Conservation (phyloP, 2,329 filamentous ascomycete species). For the Cladosporium velox region DNA sequence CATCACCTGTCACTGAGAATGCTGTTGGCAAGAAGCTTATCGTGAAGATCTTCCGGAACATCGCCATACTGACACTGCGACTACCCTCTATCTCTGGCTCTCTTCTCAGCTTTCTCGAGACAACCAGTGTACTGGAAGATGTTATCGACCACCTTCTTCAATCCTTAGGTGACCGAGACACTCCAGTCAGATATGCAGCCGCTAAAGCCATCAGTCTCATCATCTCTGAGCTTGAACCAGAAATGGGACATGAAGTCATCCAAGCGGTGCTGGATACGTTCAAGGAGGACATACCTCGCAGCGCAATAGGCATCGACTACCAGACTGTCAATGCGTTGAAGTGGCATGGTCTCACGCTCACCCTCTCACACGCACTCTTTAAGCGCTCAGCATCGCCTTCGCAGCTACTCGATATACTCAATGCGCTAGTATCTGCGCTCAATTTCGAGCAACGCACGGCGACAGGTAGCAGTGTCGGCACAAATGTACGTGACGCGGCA, state of each 20-base stretch:
- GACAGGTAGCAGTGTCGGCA: slow-evolving; percentile 80
- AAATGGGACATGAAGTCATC: slow-evolving; percentile 84
- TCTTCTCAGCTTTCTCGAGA: slow-evolving; percentile 37
- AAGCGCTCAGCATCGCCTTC: slow-evolving; percentile 73
- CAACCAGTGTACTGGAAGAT: slow-evolving; percentile 62
- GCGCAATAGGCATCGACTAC: slow-evolving; percentile 57
- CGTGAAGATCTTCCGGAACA: slow-evolving; percentile 80
- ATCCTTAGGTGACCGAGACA: slow-evolving; percentile 80
- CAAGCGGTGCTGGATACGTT: slow-evolving; percentile 76
- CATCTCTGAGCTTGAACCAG: slow-evolving; percentile 73
- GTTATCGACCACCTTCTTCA: slow-evolving; percentile 81
- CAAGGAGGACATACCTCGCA: slow-evolving; percentile 61
- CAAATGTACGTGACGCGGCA: slow-evolving; percentile 90
- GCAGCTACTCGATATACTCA: slow-evolving; percentile 72
- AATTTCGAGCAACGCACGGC: slow-evolving; percentile 86
- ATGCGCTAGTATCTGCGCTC: slow-evolving; percentile 75
- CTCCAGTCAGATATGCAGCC: slow-evolving; percentile 83
- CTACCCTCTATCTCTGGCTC: slow-evolving; percentile 30
- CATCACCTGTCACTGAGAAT: slow-evolving; percentile 65
- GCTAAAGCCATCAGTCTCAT: slow-evolving; percentile 92
- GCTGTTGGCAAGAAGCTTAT: slow-evolving; percentile 79
- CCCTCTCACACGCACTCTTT: slow-evolving; percentile 83
- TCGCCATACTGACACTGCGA: slow-evolving; percentile 66
- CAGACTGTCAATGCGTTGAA: slow-evolving; percentile 75
- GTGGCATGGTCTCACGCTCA: slow-evolving; percentile 92